phyloP scores from a whole-genome alignment of 139 green algal species.

The Ostreobium quekettii region DNA sequence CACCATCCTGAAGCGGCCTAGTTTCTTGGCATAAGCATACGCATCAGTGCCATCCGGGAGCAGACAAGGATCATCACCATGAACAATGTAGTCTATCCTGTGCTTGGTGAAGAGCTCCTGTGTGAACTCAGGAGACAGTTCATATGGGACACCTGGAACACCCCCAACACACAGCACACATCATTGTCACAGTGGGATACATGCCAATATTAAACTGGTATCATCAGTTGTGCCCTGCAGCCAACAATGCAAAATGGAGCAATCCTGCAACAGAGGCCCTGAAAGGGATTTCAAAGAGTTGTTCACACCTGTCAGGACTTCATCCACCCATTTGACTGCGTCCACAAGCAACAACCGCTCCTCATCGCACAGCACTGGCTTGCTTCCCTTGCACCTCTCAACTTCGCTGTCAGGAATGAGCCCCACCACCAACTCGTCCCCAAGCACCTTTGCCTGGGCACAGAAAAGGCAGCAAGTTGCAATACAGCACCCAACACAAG shows the following conservation, averaged over 20 bases:
- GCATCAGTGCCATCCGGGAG: conserved; percentile 96
- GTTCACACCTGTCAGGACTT: conserved; percentile 71
- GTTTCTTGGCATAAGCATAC: conserved; percentile 87
- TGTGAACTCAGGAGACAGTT: conserved; percentile 87
- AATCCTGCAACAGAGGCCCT: neutral
- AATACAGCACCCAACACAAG: no score
- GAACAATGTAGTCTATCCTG: conserved; percentile 97
- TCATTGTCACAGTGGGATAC: no score
- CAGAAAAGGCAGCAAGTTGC: no score
- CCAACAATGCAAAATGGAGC: conserved; percentile 1
- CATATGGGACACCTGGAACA: conserved; percentile 80
- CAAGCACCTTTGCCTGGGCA: conserved; percentile 69
- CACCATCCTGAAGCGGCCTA: conserved; percentile 80
- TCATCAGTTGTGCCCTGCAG: no score
- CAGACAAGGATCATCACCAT: conserved; percentile 97
- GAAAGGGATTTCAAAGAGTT: neutral
- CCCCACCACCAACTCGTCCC: conserved; percentile 92
- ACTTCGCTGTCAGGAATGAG: conserved; percentile 94
- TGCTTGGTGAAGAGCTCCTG: conserved; percentile 86
- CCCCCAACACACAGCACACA: neutral
- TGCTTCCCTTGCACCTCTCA: conserved; percentile 72
- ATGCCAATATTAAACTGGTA: no score
- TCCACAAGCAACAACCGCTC: conserved; percentile 84
- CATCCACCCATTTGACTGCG: conserved; percentile 95
- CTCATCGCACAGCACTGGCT: conserved; percentile 82